Evolutionary conservation across 23 red algal species (phyloP), one percentile per base, ranked within the genome.

Genomic region (Rhodosorus marinus): DNA sequence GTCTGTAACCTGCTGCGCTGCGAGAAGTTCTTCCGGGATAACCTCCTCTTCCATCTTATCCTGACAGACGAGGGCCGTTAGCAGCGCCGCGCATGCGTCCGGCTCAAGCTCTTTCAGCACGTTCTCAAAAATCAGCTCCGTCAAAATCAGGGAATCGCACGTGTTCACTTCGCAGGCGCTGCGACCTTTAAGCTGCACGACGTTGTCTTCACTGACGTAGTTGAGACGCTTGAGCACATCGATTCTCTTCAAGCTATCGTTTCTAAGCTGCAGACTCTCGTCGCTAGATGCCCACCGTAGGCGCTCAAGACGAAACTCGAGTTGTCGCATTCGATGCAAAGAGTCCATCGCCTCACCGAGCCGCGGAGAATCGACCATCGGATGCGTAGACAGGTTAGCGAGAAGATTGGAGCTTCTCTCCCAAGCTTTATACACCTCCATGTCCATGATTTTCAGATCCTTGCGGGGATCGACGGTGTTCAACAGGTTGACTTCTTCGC

Each of bases 81-180:
- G 35, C 24, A 98, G 55, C 21, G 79, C 81, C 5, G 90, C 90
- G 15, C 76, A 28, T 29, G 73, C 64, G 24, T 57, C 52, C 4
- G 90, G 72, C 4, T 42, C 24, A 4, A 98, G 47, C 31, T 36
- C 60, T 26, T 80, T 69, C 5, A 98, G 33, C 29, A 84, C 71
- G 31, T 77, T 73, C 54, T 98, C 90, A 67, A 85, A 80, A 1
- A 84, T 40, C 2, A 84, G 58, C 54, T 98, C 76, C 8, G 56
- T 65, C 31, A 98, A 24, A 30, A 98, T 66, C 29, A 98, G 60
- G 35, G 72, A 81, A 32, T 98, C 90, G 24, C 79, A 86, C 5
- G 72, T 74, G 67, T 82, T 82, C 28, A 98, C 81, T 49, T 98
- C 90, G 53, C 90, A 98, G n/a, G 78, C 78, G 6, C 79, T 80